A percentile compares a stretch with the other conserved stretches of the same genome.
Evolutionary conservation across 306 rosid genomes (phyloP).

Genomic region (Glycyrrhiza uralensis): DNA sequence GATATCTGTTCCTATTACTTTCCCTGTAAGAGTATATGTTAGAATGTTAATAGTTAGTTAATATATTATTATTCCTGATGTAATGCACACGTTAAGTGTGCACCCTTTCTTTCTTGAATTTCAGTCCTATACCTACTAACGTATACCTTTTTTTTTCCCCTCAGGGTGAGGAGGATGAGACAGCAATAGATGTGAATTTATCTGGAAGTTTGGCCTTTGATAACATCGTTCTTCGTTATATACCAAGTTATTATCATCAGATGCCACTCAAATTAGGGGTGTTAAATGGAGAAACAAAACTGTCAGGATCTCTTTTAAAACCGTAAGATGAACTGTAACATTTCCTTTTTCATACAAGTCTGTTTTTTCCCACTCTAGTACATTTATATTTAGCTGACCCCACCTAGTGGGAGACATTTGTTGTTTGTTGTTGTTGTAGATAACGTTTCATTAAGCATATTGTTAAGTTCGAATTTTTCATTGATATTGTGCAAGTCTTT

Average conservation of each 20-base stretch:
- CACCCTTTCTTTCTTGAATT: not conserved
- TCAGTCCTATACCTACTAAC: slow-evolving; percentile 7
- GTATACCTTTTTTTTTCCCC: slow-evolving; percentile 18
- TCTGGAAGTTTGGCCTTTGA: slow-evolving; percentile 86
- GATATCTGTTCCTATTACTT: not conserved
- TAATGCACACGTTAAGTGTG: too few species aligned
- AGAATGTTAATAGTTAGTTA: too few species aligned
- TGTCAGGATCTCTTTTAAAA: slow-evolving; percentile 83
- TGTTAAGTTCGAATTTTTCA: not conserved
- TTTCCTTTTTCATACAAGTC: too few species aligned
- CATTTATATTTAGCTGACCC: too few species aligned
- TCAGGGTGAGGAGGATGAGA: slow-evolving; percentile 90
- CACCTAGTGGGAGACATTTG: too few species aligned
- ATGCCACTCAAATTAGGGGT: slow-evolving; percentile 72
- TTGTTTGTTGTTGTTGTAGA: too few species aligned
- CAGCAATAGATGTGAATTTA: slow-evolving; percentile 84
- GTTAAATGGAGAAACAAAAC: slow-evolving; percentile 80
- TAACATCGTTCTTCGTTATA: slow-evolving; percentile 73
- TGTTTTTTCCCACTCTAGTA: too few species aligned
- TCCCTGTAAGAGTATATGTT: too few species aligned
- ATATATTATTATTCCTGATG: too few species aligned
- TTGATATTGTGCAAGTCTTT: not conserved
- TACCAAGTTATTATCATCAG: slow-evolving; percentile 64
- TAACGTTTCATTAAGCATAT: not conserved
- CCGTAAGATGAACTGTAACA: slow-evolving; percentile 83